Evolutionary conservation across 192 early-diverging fungal genomes (phyloP).

Genomic region (Entomortierella beljakovae): DNA sequence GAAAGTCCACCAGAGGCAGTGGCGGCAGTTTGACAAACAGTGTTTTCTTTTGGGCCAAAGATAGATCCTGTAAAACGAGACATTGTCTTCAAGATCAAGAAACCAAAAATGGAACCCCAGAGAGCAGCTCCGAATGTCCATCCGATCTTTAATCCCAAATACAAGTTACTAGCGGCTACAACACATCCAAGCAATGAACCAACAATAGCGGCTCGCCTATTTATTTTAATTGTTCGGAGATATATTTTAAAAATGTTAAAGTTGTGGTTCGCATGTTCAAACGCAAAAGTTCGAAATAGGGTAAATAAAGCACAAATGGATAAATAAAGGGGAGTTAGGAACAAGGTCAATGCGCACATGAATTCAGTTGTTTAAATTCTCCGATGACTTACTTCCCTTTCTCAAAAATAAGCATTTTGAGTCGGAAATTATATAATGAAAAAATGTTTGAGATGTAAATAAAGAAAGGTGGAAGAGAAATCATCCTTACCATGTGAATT

Average conservation of each 20-base stretch:
- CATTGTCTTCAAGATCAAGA: slow-evolving; percentile 70
- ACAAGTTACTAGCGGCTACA: slow-evolving; percentile 76
- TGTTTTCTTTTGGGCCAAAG: slow-evolving; percentile 79
- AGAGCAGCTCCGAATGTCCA: slow-evolving; percentile 69
- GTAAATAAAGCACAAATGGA: no score
- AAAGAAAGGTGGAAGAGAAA: not conserved
- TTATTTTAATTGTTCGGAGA: not conserved
- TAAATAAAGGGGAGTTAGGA: no score
- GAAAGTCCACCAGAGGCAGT: slow-evolving; percentile 76
- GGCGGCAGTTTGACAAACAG: slow-evolving; percentile 75
- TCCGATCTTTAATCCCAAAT: slow-evolving; percentile 74
- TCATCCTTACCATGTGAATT: slow-evolving; percentile 39
- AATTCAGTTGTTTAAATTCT: no score
- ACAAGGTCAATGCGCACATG: no score
- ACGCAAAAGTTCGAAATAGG: not conserved
- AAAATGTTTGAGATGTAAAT: not conserved
- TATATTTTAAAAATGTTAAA: not conserved
- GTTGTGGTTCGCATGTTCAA: not conserved
- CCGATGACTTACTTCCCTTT: no score
- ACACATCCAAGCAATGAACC: slow-evolving; percentile 72
- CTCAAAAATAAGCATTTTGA: not conserved
- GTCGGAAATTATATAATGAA: not conserved
- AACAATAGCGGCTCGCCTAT: slow-evolving; percentile 67
- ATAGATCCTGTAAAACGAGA: slow-evolving; percentile 61
- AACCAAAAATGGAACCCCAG: slow-evolving; percentile 68